phyloP scores from a whole-genome alignment of 495 filamentous ascomycete genomes.

The Aspergillus ostianus region DNA sequence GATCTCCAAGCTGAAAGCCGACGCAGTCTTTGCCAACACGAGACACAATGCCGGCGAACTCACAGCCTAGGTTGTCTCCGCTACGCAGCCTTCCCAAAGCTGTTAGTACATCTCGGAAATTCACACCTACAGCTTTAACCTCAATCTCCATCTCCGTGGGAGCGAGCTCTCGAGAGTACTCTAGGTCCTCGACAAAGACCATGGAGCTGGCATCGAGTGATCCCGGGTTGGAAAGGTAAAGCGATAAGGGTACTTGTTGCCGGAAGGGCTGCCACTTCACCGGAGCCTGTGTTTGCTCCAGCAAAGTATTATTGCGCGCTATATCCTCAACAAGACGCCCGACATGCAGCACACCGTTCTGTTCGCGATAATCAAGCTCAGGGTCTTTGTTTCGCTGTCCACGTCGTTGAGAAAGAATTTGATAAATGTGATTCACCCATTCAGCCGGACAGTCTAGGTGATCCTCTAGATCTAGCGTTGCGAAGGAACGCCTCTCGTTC shows the following conservation, averaged over 20 bases:
- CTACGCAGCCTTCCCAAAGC: constrained; percentile 34
- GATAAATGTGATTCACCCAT: too few relatives aligned
- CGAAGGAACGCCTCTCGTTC: too few relatives aligned
- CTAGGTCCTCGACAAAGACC: constrained; percentile 16
- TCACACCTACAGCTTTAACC: constrained; percentile 32
- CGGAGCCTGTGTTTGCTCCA: too few relatives aligned
- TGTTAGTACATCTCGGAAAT: constrained; percentile 43
- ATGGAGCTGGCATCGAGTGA: not conserved
- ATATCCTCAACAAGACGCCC: not conserved
- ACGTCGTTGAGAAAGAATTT: too few relatives aligned
- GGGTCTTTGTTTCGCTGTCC: not conserved
- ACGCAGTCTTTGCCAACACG: constrained; percentile 11
- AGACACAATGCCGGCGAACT: constrained; percentile 43
- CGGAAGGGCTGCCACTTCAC: too few relatives aligned
- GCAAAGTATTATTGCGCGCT: too few relatives aligned
- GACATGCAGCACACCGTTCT: not conserved
- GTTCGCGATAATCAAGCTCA: not conserved
- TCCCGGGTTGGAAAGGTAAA: too few relatives aligned
- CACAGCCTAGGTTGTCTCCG: constrained; percentile 26
- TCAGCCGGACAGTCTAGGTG: too few relatives aligned
- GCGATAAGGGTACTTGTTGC: too few relatives aligned
- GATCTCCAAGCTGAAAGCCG: constrained; percentile 15
- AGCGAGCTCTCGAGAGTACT: constrained; percentile 3
- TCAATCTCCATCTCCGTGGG: constrained; percentile 28
- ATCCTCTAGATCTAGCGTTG: too few relatives aligned